A percentile compares a stretch with the other conserved stretches of the same genome.
Conservation (phyloP, 2,329 filamentous ascomycete genomes). For the Xenoacremonium recifei region DNA sequence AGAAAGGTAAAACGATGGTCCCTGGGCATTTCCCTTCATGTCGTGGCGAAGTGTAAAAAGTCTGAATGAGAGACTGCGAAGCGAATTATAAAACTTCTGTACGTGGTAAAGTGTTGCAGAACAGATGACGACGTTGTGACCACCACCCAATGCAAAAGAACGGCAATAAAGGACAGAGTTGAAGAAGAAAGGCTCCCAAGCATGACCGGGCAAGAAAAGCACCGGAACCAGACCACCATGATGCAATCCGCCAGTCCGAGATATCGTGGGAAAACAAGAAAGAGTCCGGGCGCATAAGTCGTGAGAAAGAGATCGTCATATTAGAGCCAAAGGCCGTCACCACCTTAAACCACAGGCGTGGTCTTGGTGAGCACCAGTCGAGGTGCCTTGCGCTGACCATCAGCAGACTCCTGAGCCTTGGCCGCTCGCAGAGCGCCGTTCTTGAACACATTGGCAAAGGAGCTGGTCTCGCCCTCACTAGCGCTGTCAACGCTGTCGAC, state of each 20-base stretch:
- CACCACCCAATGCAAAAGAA: slow-evolving; percentile 22
- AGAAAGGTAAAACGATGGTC: too few relatives aligned
- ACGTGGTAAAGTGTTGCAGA: slow-evolving; percentile 21
- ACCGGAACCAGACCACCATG: slow-evolving; percentile 27
- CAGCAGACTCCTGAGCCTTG: slow-evolving; percentile 53
- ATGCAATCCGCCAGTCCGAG: slow-evolving; percentile 34
- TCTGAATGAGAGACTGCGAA: slow-evolving; percentile 40
- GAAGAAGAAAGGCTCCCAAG: slow-evolving; percentile 23
- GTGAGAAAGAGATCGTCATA: slow-evolving; percentile 24
- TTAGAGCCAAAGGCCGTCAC: slow-evolving; percentile 18
- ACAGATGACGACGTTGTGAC: slow-evolving; percentile 15
- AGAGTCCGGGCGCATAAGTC: slow-evolving; percentile 38
- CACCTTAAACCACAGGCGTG: slow-evolving; percentile 22
- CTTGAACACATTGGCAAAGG: slow-evolving; percentile 67
- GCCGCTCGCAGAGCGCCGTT: slow-evolving; percentile 50
- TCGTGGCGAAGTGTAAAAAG: slow-evolving; percentile 29
- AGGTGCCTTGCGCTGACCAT: slow-evolving; percentile 75
- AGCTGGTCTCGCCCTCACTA: slow-evolving; percentile 52
- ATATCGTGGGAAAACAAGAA: slow-evolving; percentile 35
- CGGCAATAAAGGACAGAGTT: too few relatives aligned
- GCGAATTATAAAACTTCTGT: slow-evolving; percentile 36
- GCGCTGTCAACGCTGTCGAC: slow-evolving; percentile 64
- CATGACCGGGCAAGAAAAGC: slow-evolving; percentile 19
- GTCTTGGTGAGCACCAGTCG: slow-evolving; percentile 80
- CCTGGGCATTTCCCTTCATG: slow-evolving; percentile 23